phyloP scores from a whole-genome alignment of 2,329 filamentous ascomycete species.

The Calonectria multiphialidica region DNA sequence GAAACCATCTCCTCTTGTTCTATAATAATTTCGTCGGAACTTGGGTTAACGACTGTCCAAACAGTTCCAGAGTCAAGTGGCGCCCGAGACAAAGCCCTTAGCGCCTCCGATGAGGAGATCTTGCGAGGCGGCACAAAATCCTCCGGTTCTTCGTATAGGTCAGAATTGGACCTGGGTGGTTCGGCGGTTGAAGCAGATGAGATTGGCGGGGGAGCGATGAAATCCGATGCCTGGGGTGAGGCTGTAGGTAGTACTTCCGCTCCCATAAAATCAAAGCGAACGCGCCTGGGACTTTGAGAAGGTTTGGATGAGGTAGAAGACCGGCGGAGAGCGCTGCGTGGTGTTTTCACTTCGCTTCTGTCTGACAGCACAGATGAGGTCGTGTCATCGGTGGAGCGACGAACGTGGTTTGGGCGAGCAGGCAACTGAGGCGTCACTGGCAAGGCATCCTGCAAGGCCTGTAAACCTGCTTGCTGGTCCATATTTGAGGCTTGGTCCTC shows the following conservation, averaged over 20 bases:
- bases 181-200: constrained; percentile 43
- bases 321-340: constrained; percentile 69
- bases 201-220: constrained; percentile 43
- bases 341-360: constrained; percentile 61
- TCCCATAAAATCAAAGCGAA: constrained; percentile 72
- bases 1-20: constrained; percentile 32
- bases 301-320: constrained; percentile 65
- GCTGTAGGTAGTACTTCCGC: constrained; percentile 71
- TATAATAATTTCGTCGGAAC: constrained; percentile 41
- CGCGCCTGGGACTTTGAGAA: constrained; percentile 67
- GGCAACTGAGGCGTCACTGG: constrained; percentile 34
- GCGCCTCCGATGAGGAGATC: constrained; percentile 67
- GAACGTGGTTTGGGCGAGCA: constrained; percentile 50
- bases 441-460: constrained; percentile 30
- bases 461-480: constrained; percentile 32
- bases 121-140: constrained; percentile 60
- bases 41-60: constrained; percentile 63
- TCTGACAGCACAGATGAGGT: constrained; percentile 65
- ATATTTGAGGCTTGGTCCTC: constrained; percentile 40
- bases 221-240: constrained; percentile 60
- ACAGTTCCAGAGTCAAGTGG: constrained; percentile 63
- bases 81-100: constrained; percentile 63
- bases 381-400: constrained; percentile 60
- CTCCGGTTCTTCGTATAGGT: constrained; percentile 55
- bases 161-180: constrained; percentile 43